Percentiles rank a stretch among this genome's conserved stretches.
Evolutionary conservation across 495 filamentous ascomycete genomes (phyloP).

Genomic region (Hypomontagnella submonticulosa): DNA sequence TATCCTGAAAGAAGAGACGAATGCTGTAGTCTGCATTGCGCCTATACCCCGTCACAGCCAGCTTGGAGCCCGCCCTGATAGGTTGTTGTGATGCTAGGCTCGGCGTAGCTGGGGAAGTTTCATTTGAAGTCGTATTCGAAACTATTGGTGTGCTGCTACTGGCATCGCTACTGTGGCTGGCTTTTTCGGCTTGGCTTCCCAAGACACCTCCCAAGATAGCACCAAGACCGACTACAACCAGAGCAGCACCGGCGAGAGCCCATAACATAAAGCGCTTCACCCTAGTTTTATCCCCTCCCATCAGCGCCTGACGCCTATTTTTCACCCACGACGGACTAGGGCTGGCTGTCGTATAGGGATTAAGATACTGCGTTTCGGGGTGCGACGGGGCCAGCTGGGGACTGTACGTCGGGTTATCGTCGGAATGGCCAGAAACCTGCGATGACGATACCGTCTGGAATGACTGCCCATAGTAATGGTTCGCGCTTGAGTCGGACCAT

Average conservation of each 20-base stretch:
- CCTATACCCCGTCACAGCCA: constrained; percentile 36
- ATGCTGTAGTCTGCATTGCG: constrained; percentile 24
- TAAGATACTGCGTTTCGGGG: constrained; percentile 11
- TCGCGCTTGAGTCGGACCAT: constrained; percentile 9
- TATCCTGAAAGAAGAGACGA: constrained; percentile 35
- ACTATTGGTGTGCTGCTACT: too few species aligned
- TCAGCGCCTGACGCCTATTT: neutral
- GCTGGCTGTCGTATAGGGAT: constrained; percentile 1
- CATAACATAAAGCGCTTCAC: constrained; percentile 30
- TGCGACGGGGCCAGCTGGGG: constrained; percentile 11
- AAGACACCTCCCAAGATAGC: constrained; percentile 24
- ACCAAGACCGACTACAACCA: constrained; percentile 13
- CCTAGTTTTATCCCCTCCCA: constrained; percentile 1
- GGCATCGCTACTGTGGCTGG: neutral
- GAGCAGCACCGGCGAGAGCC: neutral
- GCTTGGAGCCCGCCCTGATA: constrained; percentile 19
- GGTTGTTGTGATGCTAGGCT: constrained; percentile 1
- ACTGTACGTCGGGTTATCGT: constrained; percentile 11
- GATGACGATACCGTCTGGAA: constrained; percentile 24
- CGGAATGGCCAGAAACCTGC: constrained; percentile 22
- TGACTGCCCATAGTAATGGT: constrained; percentile 25
- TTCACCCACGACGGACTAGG: constrained; percentile 22
- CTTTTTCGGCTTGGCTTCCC: neutral
- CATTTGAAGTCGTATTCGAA: constrained; percentile 23
- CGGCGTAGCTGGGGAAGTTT: constrained; percentile 9